Percentiles rank a stretch among this genome's conserved stretches.
Evolutionary conservation across 2,329 filamentous ascomycete genomes (phyloP).

Genomic region (Cercospora sp.): DNA sequence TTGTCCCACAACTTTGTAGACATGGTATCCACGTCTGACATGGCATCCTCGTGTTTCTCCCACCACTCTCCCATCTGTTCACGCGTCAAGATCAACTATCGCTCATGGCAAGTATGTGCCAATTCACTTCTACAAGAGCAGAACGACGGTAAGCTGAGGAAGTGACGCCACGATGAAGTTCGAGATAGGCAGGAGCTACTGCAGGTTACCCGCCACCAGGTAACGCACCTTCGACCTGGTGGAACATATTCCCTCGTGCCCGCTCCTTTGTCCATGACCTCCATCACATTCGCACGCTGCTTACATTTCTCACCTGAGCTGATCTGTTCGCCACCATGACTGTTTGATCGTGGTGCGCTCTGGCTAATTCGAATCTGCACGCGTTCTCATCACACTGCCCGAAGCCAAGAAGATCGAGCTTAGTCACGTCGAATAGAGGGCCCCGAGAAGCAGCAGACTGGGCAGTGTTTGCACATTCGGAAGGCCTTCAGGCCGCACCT

Average conservation of each 20-base stretch:
- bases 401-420: background rate
- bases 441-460: background rate
- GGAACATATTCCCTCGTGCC: conserved; percentile 15
- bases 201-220: conserved; percentile 16
- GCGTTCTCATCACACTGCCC: conserved; percentile 7
- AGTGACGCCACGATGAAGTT: conserved; percentile 1
- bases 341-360: background rate
- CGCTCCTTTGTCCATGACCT: conserved; percentile 16
- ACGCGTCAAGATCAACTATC: background rate
- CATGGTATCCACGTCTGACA: conserved; percentile 11
- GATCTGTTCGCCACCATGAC: background rate
- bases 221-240: conserved; percentile 8
- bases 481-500: background rate
- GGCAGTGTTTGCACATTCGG: background rate
- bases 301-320: background rate
- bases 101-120: background rate
- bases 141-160: background rate
- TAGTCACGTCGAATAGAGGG: background rate
- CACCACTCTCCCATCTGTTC: no score
- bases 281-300: background rate
- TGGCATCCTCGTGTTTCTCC: background rate
- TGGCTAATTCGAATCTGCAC: background rate
- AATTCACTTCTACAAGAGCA: background rate
- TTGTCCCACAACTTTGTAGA: conserved; percentile 13
- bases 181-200: conserved; percentile 12